Evolutionary conservation across 192 early-diverging fungal genomes (phyloP), one percentile per base, ranked within the genome.

Genomic region (Mortierella hygrophila): DNA sequence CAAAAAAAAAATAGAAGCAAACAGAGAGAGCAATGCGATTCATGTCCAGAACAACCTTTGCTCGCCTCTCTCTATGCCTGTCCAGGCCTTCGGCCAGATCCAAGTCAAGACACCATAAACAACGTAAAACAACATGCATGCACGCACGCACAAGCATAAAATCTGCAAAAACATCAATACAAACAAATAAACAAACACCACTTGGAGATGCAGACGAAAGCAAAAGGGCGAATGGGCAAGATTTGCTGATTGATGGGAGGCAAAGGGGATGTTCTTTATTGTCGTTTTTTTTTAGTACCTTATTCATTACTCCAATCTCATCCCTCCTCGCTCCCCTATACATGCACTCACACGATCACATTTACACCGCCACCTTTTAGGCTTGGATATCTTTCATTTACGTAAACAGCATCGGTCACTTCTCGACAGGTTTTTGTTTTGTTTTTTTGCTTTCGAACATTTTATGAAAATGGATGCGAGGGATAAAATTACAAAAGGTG

Each of bases 401-500:
- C 47, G 44, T n/a, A 41, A 65, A 21, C 20, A 41, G 23, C 16
- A 42, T 21, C 38, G 35, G 20, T 42, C 10, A 37, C 23, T 26
- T 68, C 29, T 29, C n/a, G 6, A 1, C 18, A 23, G 23, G 49
- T 40, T 37, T 68, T 40, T 20, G n/a, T 44, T 68, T 47, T 68
- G 18, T 57, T 57, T 74, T 9, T 74, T n/a, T 52, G 7, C 29
- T 8, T 60, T 63, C 35, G 10, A 16, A 52, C 55, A 40, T 60
- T 40, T 40, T 41, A 37, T 55, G 35, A 75, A 52, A 57, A 37
- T 38, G 16, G 38, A 75, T 29, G 16, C 32, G 54, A 18, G 74
- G 35, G 32, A 76, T 68, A 76, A 63, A 76, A 76, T 76, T 68
- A 76, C 60, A 68, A 68, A 37, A 54, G 40, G 4, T 37, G 52